Evolutionary conservation across 192 early-diverging fungal species (phyloP).

Genomic region (Linnemannia hyalina): DNA sequence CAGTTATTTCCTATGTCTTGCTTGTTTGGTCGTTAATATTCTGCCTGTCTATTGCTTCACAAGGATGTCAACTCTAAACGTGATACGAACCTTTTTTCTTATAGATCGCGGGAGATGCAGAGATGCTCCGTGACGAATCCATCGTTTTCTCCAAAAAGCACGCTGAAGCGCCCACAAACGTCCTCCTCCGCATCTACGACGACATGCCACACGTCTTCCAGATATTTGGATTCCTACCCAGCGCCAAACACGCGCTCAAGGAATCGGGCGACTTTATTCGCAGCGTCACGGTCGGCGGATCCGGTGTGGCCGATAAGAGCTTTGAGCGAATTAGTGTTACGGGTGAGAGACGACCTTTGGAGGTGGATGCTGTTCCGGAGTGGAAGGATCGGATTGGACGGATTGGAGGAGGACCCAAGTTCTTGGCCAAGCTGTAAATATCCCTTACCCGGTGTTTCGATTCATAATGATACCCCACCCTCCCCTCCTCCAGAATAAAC

Average conservation of each 20-base stretch:
- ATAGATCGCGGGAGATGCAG: slow-evolving; percentile 59
- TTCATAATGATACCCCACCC: too few species aligned
- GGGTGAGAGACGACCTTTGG: slow-evolving; percentile 35
- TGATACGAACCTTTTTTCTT: background rate
- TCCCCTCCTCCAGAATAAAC: too few species aligned
- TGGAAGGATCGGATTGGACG: slow-evolving; percentile 41
- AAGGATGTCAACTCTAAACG: background rate
- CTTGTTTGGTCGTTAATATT: background rate
- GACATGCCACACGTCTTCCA: slow-evolving; percentile 71
- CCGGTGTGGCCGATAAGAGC: slow-evolving; percentile 18
- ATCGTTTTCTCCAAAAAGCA: slow-evolving; percentile 60
- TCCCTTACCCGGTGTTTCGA: too few species aligned
- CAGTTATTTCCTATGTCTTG: too few species aligned
- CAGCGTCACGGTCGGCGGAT: slow-evolving; percentile 31
- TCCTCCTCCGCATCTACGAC: slow-evolving; percentile 59
- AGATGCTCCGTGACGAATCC: slow-evolving; percentile 64
- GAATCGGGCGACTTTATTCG: slow-evolving; percentile 52
- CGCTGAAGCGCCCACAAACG: slow-evolving; percentile 17
- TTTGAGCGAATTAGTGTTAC: slow-evolving; percentile 26
- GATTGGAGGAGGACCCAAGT: slow-evolving; percentile 48
- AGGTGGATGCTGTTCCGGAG: slow-evolving; percentile 27
- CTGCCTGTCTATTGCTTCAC: background rate
- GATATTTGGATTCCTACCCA: slow-evolving; percentile 56
- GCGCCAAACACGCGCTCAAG: slow-evolving; percentile 33
- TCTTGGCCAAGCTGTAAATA: slow-evolving; percentile 34